Base-by-base conservation (phyloP, 1,139 yeast genomes). In the Debaryomyces nepalensis region DNA sequence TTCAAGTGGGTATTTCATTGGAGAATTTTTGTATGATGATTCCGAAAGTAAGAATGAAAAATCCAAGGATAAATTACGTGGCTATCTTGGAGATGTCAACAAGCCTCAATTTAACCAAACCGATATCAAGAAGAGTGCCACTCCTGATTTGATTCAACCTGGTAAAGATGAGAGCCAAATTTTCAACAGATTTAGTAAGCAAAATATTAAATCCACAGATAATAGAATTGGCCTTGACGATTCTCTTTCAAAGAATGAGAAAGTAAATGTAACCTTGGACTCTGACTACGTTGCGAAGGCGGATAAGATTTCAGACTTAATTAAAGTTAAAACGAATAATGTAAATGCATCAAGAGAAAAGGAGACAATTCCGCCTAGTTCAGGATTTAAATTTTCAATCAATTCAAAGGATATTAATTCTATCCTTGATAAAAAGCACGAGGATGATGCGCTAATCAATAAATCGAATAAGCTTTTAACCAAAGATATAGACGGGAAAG, bases 1-100 rank as follows among this genome's bases (percentile, higher is more conserved):
- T 24, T 45, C 46, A 5, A 52, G 52, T 9, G 68, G 73, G 1
- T 58, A 57, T 21, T 65, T 66, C 37, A 58, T 64, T 2, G 73
- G 73, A 2, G 71, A 69, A 22, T 68, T 73, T 41, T 50, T 54
- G 9, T 73, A 73, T 45, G 77, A 73, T 35, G 54, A 63, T 10
- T 52, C 53, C 7, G 57, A 52, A 11, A 45, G 42, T 19, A 37
- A 40, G 24, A 46, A 37, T 37, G 42, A 12, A 9, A 48, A 48
- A n/a, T 44, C 46, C 4, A 37, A 45, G 22, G 53, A 48, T 42
- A 56, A 54, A 41, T 45, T 61, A 26, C 53, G 51, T 39, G 73
- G 73, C 1, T 67, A 65, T 45, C 61, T 69, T 33, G 73, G 72
- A 1, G 41, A 52, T 6, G 52, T 70, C 0, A 53, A 56, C 31